phyloP scores from a whole-genome alignment of 108 stramenopile species.

The Conticribra weissflogii region DNA sequence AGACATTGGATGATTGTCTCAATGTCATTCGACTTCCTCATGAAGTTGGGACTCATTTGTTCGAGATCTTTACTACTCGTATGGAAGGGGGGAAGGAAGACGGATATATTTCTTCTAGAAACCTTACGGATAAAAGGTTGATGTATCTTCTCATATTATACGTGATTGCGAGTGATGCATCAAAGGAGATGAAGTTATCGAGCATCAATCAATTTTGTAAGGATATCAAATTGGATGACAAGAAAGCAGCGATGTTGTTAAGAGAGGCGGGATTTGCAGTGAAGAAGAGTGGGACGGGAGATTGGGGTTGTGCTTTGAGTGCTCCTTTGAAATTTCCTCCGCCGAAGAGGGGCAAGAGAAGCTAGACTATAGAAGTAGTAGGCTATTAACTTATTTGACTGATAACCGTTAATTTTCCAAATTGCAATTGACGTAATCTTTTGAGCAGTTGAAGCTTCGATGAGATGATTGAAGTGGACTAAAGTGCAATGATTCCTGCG shows the following conservation, averaged over 20 bases:
- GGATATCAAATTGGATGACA: constrained; percentile 65
- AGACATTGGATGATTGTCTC: constrained; percentile 44
- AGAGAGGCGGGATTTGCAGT: constrained; percentile 78
- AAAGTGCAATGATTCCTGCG: too few relatives aligned
- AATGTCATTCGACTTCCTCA: constrained; percentile 54
- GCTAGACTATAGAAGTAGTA: constrained; percentile 8
- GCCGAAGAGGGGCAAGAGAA: constrained; percentile 48
- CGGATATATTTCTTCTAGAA: constrained; percentile 56
- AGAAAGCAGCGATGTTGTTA: constrained; percentile 55
- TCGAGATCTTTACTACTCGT: constrained; percentile 67
- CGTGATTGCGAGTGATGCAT: constrained; percentile 60
- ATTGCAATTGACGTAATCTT: too few relatives aligned
- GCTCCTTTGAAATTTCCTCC: constrained; percentile 77
- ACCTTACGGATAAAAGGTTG: constrained; percentile 62
- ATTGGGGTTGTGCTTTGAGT: constrained; percentile 54
- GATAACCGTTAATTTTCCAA: too few relatives aligned
- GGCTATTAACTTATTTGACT: too few relatives aligned
- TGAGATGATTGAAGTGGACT: too few relatives aligned
- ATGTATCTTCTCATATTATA: constrained; percentile 71
- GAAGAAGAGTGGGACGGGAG: constrained; percentile 46
- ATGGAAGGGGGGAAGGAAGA: constrained; percentile 31
- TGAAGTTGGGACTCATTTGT: constrained; percentile 56
- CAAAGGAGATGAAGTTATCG: constrained; percentile 58
- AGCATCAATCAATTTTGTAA: constrained; percentile 60
- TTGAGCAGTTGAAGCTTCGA: too few relatives aligned